Percentiles rank a stretch among this genome's conserved stretches.
Conservation (phyloP, 2,329 filamentous ascomycete genomes). For the Penicillium brasilianum region DNA sequence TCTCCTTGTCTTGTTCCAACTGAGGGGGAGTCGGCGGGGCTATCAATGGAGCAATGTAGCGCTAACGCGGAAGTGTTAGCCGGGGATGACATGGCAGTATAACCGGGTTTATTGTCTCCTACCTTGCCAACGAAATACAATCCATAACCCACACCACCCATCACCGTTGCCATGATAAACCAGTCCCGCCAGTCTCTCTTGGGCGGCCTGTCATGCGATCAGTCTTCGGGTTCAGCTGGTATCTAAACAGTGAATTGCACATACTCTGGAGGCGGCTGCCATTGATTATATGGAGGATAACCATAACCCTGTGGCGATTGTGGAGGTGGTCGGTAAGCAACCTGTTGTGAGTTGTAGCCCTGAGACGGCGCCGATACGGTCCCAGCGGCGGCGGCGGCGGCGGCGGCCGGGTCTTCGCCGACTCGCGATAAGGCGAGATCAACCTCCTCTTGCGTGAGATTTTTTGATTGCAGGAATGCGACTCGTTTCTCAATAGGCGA, state of each 20-base stretch:
- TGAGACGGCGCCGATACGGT: constrained; percentile 53
- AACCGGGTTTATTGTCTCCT: not conserved
- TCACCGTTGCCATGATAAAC: constrained; percentile 99
- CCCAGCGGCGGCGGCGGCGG: constrained; percentile 49
- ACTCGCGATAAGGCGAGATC: constrained; percentile 79
- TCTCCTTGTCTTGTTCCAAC: constrained; percentile 89
- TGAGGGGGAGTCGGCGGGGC: constrained; percentile 92
- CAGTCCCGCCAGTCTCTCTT: constrained; percentile 95
- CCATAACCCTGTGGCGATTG: constrained; percentile 52
- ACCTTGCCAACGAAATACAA: constrained; percentile 87
- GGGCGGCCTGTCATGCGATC: constrained; percentile 56
- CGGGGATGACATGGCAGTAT: not conserved
- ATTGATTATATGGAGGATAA: constrained; percentile 59
- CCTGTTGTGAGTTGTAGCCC: constrained; percentile 52
- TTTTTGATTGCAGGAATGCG: constrained; percentile 93
- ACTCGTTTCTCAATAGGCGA: constrained; percentile 93
- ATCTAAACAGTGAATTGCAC: constrained; percentile 24
- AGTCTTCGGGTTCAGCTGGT: constrained; percentile 11
- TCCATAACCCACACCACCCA: constrained; percentile 86
- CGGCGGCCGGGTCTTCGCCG: constrained; percentile 62
- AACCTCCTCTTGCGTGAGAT: constrained; percentile 94
- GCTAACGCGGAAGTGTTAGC: constrained; percentile 55
- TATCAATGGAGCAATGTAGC: constrained; percentile 89
- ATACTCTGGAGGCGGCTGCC: constrained; percentile 61
- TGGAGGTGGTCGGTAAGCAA: constrained; percentile 47